Conservation (phyloP, 2,329 filamentous ascomycete species). For the Esteya vermicola region DNA sequence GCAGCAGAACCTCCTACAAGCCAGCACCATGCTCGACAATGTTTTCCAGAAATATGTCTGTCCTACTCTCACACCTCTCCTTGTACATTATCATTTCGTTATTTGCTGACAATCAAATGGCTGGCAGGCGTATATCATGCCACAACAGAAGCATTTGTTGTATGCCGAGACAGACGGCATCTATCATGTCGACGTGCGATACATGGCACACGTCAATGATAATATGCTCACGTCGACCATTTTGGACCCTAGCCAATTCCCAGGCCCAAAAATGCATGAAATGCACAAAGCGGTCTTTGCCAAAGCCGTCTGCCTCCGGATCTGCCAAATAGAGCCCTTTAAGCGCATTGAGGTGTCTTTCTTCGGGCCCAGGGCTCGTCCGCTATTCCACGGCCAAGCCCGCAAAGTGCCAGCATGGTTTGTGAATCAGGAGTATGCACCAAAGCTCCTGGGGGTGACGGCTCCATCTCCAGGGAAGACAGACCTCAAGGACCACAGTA, state of each 20-base stretch:
- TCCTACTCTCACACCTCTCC: background rate
- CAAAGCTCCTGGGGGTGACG: conserved; percentile 1
- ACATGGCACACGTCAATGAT: conserved; percentile 15
- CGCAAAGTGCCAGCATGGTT: conserved; percentile 8
- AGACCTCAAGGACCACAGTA: background rate
- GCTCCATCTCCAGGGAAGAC: background rate
- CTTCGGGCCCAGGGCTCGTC: conserved; percentile 11
- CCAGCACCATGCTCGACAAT: conserved; percentile 9
- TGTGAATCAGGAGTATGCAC: conserved; percentile 4
- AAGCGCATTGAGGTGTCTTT: conserved; percentile 7
- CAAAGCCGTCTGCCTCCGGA: conserved; percentile 13
- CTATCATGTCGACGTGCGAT: conserved; percentile 14
- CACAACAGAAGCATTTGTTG: conserved; percentile 11
- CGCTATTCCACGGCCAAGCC: conserved; percentile 9
- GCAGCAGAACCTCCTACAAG: background rate
- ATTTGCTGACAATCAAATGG: background rate
- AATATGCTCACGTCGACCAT: conserved; percentile 15
- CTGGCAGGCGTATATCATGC: background rate
- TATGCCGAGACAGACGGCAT: conserved; percentile 12
- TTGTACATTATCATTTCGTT: no score
- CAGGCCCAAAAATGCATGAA: background rate
- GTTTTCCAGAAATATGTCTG: conserved; percentile 9
- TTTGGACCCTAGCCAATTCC: conserved; percentile 13
- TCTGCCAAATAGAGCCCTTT: conserved; percentile 11
- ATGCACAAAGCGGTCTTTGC: conserved; percentile 11